Conservation (phyloP, 225 moss, liverwort and hornwort species). For the Sphagnum contortum region DNA sequence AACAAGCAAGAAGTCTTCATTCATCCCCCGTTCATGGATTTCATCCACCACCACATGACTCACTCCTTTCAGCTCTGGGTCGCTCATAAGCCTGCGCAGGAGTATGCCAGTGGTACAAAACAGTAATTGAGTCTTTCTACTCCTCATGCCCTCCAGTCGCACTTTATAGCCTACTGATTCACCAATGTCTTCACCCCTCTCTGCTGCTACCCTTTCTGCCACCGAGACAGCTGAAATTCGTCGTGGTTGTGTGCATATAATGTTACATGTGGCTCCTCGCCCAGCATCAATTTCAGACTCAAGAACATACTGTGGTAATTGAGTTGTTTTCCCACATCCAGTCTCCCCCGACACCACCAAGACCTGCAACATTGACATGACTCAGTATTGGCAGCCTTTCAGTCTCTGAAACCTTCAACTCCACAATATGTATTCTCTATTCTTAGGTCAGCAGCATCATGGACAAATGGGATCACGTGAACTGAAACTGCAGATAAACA, state of each 20-base stretch:
- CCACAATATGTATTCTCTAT: too few species aligned
- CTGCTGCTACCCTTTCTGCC: slow-evolving; percentile 90
- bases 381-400: too few species aligned
- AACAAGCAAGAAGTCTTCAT: slow-evolving; percentile 91
- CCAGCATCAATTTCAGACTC: slow-evolving; percentile 90
- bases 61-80: slow-evolving; percentile 79
- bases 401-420: too few species aligned
- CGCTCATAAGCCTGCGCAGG: slow-evolving; percentile 78
- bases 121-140: slow-evolving; percentile 68
- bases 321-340: slow-evolving; percentile 98
- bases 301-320: slow-evolving; percentile 91
- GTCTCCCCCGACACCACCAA: slow-evolving; percentile 97
- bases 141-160: slow-evolving; percentile 84
- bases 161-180: slow-evolving; percentile 94
- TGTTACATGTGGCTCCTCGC: slow-evolving; percentile 75
- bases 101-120: slow-evolving; percentile 96
- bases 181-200: slow-evolving; percentile 90
- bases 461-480: too few species aligned
- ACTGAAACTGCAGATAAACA: too few species aligned
- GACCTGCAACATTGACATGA: slow-evolving; percentile 24
- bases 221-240: slow-evolving; percentile 95
- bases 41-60: slow-evolving; percentile 96
- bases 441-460: too few species aligned
- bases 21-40: slow-evolving; percentile 99
- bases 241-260: slow-evolving; percentile 96